phyloP scores from a whole-genome alignment of 139 green algal species.

The Asterochloris erici region DNA sequence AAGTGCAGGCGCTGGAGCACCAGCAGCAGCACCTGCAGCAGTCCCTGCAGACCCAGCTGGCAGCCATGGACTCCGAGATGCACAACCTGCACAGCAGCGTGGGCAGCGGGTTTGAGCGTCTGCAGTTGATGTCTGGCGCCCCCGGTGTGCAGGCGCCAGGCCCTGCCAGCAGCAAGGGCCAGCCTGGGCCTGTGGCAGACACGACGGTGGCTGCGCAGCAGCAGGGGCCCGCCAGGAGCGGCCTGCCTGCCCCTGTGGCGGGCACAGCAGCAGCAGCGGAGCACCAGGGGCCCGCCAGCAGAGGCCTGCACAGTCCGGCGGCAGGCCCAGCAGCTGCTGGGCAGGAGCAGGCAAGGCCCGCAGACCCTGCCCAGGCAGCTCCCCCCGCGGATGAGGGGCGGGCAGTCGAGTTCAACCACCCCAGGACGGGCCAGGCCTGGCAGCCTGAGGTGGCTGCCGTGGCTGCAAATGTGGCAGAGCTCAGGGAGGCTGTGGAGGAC shows the following conservation, averaged over 20 bases:
- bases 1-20: not conserved
- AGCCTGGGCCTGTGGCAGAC: not conserved
- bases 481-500: not conserved
- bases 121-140: not conserved
- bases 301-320: not conserved
- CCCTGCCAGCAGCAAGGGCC: not conserved
- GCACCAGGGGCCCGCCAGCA: not conserved
- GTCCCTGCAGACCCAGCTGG: not conserved
- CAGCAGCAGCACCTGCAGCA: too few relatives aligned
- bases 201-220: not conserved
- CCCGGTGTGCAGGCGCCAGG: not conserved
- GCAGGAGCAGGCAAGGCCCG: not conserved
- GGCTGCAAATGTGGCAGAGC: not conserved
- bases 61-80: not conserved
- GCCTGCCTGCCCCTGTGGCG: too few relatives aligned
- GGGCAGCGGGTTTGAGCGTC: not conserved
- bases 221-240: not conserved
- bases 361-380: not conserved
- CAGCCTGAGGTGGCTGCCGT: not conserved
- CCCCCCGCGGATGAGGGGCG: not conserved
- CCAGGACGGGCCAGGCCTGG: not conserved
- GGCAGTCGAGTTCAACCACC: not conserved
- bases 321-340: not conserved
- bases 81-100: not conserved
- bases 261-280: not conserved